Conservation (phyloP, 345 rosid genomes). For the Turritis glabra region DNA sequence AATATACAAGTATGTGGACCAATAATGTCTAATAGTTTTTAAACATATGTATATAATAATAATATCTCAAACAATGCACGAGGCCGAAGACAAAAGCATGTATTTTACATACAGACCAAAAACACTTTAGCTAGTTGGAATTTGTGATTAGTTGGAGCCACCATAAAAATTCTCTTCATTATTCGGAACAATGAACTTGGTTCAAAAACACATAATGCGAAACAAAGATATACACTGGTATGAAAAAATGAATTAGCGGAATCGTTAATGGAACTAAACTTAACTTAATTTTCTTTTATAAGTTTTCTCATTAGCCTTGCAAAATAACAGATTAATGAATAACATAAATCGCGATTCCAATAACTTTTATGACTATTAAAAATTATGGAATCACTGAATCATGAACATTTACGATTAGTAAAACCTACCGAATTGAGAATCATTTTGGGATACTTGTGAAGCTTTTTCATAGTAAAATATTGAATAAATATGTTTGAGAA, state of each 20-base stretch:
- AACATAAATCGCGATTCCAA: too few relatives aligned
- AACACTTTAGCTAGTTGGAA: constrained; percentile 4
- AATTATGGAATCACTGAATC: not conserved
- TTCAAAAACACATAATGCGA: not conserved
- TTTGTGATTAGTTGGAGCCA: constrained; percentile 6
- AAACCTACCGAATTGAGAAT: not conserved
- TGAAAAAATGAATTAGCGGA: not conserved
- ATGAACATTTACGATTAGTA: not conserved
- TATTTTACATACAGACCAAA: not conserved
- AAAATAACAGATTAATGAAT: not conserved
- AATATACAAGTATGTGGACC: constrained; percentile 21
- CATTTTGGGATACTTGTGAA: not conserved
- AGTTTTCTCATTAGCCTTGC: not conserved
- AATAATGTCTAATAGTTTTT: constrained; percentile 8
- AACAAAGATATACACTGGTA: not conserved
- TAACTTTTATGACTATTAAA: not conserved
- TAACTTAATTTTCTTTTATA: not conserved
- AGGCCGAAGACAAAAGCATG: not conserved
- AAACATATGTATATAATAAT: not conserved
- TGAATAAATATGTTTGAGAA: not conserved
- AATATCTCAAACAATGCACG: constrained; percentile 4
- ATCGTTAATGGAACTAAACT: not conserved
- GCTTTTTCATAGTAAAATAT: not conserved
- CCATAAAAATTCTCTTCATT: not conserved
- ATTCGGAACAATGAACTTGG: constrained; percentile 20